These are phyloP conservation scores for Sporothrix luriei DNA, from an alignment of 2,329 filamentous ascomycete species.

Conservation along the genomic window DNA sequence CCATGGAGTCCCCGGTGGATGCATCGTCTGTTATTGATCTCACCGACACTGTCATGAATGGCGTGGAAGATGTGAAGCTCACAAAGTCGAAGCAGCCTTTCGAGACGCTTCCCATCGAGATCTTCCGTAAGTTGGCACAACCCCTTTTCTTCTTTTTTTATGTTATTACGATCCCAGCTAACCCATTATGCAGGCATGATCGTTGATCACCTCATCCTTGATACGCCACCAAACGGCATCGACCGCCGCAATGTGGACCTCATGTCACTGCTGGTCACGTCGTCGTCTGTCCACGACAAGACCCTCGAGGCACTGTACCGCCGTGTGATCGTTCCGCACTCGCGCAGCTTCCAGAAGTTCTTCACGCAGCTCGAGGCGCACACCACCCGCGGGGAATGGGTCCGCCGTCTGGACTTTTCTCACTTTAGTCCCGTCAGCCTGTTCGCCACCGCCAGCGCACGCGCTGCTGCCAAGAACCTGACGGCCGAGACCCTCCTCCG, in stretches of 20 bases:
- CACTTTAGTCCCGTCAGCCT: slow-evolving; percentile 81
- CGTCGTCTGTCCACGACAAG: slow-evolving; percentile 70
- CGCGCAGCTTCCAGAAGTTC: slow-evolving; percentile 80
- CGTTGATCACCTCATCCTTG: slow-evolving; percentile 72
- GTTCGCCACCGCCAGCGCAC: slow-evolving; percentile 74
- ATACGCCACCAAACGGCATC: slow-evolving; percentile 73
- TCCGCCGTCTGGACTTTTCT: slow-evolving; percentile 79
- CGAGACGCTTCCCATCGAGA: slow-evolving; percentile 69
- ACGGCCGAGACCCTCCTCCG: slow-evolving; percentile 71
- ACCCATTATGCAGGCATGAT: slow-evolving; percentile 61
- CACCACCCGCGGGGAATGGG: slow-evolving; percentile 70
- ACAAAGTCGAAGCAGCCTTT: slow-evolving; percentile 42
- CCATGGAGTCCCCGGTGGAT: slow-evolving; percentile 25
- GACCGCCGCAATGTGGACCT: slow-evolving; percentile 76
- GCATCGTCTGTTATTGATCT: slow-evolving; percentile 23
- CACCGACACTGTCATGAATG: slow-evolving; percentile 31
- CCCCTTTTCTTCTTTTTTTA: not conserved
- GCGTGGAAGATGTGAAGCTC: slow-evolving; percentile 13
- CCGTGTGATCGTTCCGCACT: slow-evolving; percentile 81
- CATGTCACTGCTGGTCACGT: slow-evolving; percentile 74
- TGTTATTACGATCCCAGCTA: not conserved
- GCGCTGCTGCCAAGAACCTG: slow-evolving; percentile 72
- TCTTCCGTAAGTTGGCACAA: slow-evolving; percentile 62
- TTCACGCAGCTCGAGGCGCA: slow-evolving; percentile 68
- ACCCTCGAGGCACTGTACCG: slow-evolving; percentile 76